Base-by-base conservation (phyloP, 148 eudicot species). In the Rhododendron ferrugineum region DNA sequence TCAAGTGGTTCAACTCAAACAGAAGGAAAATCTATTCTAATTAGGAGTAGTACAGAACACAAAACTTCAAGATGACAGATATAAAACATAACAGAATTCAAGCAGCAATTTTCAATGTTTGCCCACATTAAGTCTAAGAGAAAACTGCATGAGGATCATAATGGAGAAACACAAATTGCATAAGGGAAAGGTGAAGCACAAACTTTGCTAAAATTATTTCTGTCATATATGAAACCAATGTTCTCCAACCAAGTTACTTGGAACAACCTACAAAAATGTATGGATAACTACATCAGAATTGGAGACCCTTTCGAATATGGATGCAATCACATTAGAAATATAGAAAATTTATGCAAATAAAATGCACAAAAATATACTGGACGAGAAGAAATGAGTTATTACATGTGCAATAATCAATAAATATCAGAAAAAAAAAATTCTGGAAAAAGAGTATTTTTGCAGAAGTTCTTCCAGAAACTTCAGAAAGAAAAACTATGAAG, bases 241-340 rank as follows among this genome's bases (percentile, higher is more conserved):
- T 92, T 90, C 93, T 86, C 77, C 98, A 90, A 74, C 99, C 99
- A 97, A 87, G 93, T 94, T 78, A 97, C 91, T 90, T 95, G 99
- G 88, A 91, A 95, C 90, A 97, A 93, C 95, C 99, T 97, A 94
- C 98, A 95, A 89, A 89, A 87, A 89, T 87, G 82, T 80, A 88
- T 87, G 82, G 47, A 90, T 46, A 81, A 75, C 18, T 78, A 72
- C 5, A 90, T 96, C 89, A 93, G 92, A 83, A 87, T 54, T n/a
- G 9, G 28, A 3, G 74, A 73, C 47, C 32, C 34, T 3, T 46
- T 80, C 18, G 28, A 47, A 54, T 9, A 14, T 30, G 54, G 50
- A n/a, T 28, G 26, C 26, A 37, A 54, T 23, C 23, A 46, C 32
- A 78, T 1, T 37, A 52, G 26, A 54, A 62, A 46, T 23, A 4